Percentiles rank a stretch among this genome's conserved stretches.
Evolutionary conservation across 805 yeast species (phyloP).

Genomic region (Candida arabinofermentans): DNA sequence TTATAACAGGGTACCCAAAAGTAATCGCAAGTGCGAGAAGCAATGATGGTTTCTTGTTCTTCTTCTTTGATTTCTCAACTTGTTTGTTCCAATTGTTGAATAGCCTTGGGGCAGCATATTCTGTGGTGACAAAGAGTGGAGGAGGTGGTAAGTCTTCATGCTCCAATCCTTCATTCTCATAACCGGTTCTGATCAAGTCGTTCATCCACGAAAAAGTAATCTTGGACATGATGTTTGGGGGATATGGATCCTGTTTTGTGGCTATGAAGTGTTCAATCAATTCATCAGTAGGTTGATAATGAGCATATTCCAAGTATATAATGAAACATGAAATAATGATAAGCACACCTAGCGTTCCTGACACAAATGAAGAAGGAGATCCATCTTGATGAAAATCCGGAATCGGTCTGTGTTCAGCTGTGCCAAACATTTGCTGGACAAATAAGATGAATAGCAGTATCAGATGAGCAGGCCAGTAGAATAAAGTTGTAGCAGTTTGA

Average conservation of each 20-base stretch:
- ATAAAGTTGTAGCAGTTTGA: conserved; percentile 35
- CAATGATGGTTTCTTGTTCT: conserved; percentile 25
- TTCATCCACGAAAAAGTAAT: conserved; percentile 92
- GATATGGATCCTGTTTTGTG: conserved; percentile 23
- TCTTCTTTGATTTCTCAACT: conserved; percentile 16
- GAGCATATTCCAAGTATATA: conserved; percentile 36
- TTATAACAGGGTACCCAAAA: conserved; percentile 34
- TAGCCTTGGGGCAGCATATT: conserved; percentile 29
- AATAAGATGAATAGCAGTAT: conserved; percentile 9
- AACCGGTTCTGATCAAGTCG: conserved; percentile 71
- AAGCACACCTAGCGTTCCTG: conserved; percentile 26
- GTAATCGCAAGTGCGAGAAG: conserved; percentile 34
- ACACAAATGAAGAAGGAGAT: conserved; percentile 3
- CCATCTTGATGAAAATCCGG: conserved; percentile 2
- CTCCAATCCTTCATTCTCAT: conserved; percentile 29
- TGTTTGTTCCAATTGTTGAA: conserved; percentile 34
- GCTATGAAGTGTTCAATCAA: conserved; percentile 33
- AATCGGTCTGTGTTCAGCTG: conserved; percentile 8
- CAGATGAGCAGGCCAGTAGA: conserved; percentile 37
- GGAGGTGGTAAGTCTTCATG: conserved; percentile 41
- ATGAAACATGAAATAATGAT: conserved; percentile 31
- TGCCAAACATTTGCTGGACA: conserved; percentile 31
- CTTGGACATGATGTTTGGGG: conserved; percentile 64
- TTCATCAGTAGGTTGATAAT: conserved; percentile 36
- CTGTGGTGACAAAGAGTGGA: conserved; percentile 35